Evolutionary conservation across 495 filamentous ascomycete genomes (phyloP).

Genomic region (Chaetomidium leptoderma): DNA sequence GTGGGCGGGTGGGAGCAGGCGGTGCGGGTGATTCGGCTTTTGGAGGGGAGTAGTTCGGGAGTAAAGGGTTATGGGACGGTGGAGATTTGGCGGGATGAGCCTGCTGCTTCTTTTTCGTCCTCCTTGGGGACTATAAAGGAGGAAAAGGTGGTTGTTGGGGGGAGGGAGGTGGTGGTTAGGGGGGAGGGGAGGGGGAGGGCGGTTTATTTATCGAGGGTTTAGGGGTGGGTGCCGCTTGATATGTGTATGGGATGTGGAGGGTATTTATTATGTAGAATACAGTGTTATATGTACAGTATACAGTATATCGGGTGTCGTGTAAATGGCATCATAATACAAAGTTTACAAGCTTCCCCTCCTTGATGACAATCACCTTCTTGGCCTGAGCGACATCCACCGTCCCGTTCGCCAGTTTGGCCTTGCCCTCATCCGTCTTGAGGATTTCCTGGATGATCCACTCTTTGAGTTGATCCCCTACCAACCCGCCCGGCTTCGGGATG

Average conservation of each 20-base stretch:
- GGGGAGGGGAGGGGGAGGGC: conserved; percentile 36
- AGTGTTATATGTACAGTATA: too few relatives aligned
- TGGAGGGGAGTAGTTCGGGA: not conserved
- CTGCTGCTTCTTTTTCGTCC: too few relatives aligned
- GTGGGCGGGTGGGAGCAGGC: conserved; percentile 59
- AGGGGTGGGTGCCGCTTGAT: too few relatives aligned
- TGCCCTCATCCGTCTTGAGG: conserved; percentile 38
- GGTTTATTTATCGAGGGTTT: conserved; percentile 28
- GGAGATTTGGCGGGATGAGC: conserved; percentile 30
- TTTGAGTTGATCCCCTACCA: conserved; percentile 37
- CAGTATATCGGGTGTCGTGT: too few relatives aligned
- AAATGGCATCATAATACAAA: conserved; percentile 53
- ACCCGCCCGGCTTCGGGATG: conserved; percentile 40
- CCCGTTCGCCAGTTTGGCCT: conserved; percentile 43
- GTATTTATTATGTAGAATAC: too few relatives aligned
- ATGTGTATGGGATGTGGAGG: too few relatives aligned
- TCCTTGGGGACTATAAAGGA: conserved; percentile 12
- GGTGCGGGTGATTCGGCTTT: conserved; percentile 46
- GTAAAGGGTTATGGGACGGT: conserved; percentile 3
- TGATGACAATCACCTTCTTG: conserved; percentile 49
- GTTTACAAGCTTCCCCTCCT: conserved; percentile 52
- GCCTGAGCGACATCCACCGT: conserved; percentile 38
- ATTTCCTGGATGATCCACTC: conserved; percentile 56
- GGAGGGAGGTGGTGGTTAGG: conserved; percentile 24
- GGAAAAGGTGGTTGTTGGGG: conserved; percentile 16